Base-by-base conservation (phyloP, 176 grass and related monocot species). In the Carex cristatella region DNA sequence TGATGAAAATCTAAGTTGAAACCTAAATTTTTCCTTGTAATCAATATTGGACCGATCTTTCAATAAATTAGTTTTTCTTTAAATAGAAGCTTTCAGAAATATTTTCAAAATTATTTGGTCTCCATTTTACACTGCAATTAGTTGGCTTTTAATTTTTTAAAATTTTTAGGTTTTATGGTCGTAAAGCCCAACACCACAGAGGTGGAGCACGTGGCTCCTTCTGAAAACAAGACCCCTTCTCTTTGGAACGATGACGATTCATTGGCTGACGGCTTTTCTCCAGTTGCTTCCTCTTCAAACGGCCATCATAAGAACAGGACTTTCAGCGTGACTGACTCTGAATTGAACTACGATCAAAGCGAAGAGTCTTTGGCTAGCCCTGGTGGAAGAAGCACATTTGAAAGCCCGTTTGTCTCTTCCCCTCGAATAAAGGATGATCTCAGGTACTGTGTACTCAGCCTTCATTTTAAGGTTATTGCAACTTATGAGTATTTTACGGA, bases 391-490 rank as follows among this genome's bases (percentile, higher is more conserved):
- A 99, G 93, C 91, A 92, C 88, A 37, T 91, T 87, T 5, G 95
- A 90, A 46, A 98, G 96, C 86, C 96, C 96, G n/a, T 92, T 95
- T 86, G 87, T 87, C 82, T 85, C 91, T 80, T 89, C 90, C 10
- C 91, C 96, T 33, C 89, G 51, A 64, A 90, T 85, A 84, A 99
- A 92, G 81, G 96, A 90, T 83, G 93, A 67, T 81, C 84, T 88
- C 84, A 99, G 91, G 96, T 99, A 90, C 35, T 80, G 40, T 82
- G 37, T 48, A 65, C 60, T 65, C 2, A 0, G 15, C 63, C 33
- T 66, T 49, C 53, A 66, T 58, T 70, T 85, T 69, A 5, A 14
- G 35, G 23, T 23, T 64, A 73, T 49, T 86, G 5, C 59, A 80
- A 76, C 51, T 55, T 76, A 65, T 4, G 1, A 33, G 28, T 33